Percentiles rank a stretch among this genome's conserved stretches.
phyloP scores from a whole-genome alignment of 1,284 basidiomycete genomes.

The Sanguinoderma infundibulare region DNA sequence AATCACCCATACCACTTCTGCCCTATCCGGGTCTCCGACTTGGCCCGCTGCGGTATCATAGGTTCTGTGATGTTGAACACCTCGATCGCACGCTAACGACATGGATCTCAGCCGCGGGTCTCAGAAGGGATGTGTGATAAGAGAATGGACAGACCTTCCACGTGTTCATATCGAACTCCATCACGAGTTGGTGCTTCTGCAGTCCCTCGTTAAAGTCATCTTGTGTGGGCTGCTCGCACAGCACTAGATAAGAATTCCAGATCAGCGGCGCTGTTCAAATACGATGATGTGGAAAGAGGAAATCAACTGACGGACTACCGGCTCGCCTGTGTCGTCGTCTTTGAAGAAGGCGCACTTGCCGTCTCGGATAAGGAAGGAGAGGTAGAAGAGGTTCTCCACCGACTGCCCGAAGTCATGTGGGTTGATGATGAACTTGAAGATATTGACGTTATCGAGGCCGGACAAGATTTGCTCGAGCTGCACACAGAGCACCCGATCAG shows the following conservation, averaged over 20 bases:
- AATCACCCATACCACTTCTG: constrained; percentile 70
- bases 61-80: constrained; percentile 77
- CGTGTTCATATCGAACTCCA: constrained; percentile 84
- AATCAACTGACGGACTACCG: constrained; percentile 70
- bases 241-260: constrained; percentile 42
- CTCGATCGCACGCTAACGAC: constrained; percentile 72
- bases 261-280: background rate
- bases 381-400: constrained; percentile 92
- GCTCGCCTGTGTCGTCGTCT: constrained; percentile 63
- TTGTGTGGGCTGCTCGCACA: constrained; percentile 65
- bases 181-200: constrained; percentile 79
- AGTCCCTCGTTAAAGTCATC: constrained; percentile 69
- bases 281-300: background rate
- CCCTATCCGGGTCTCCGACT: constrained; percentile 56
- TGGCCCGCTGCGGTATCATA: constrained; percentile 67
- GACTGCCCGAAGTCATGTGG: constrained; percentile 89
- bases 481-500: background rate
- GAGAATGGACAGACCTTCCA: constrained; percentile 65
- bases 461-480: constrained; percentile 63
- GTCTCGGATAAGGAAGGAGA: constrained; percentile 90
- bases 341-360: constrained; percentile 77
- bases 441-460: constrained; percentile 57
- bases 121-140: background rate
- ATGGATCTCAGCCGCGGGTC: background rate
- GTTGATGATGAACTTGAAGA: constrained; percentile 87